Conservation (phyloP, 495 filamentous ascomycete genomes). For the Aspergillus saccharolyticus region DNA sequence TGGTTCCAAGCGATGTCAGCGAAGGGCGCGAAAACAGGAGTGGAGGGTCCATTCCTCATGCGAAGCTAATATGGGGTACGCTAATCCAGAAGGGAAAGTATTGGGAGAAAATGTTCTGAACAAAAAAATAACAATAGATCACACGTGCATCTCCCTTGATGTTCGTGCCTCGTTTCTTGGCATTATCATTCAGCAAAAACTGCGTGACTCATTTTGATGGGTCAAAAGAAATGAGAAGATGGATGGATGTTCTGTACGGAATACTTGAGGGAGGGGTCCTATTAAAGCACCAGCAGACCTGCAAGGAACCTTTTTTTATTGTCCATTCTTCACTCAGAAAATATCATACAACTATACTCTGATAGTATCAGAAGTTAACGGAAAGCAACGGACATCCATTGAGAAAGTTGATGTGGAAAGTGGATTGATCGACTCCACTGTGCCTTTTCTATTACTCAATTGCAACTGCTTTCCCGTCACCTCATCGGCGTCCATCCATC, state of each 20-base stretch:
- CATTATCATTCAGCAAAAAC: too few species aligned
- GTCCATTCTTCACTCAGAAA: too few species aligned
- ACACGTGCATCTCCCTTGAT: background rate
- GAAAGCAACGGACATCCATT: background rate
- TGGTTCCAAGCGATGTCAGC: background rate
- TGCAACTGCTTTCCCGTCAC: background rate
- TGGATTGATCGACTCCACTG: background rate
- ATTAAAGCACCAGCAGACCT: too few species aligned
- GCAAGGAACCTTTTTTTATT: background rate
- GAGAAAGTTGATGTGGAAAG: background rate
- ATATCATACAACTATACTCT: too few species aligned
- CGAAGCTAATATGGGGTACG: background rate
- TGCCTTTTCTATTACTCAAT: constrained; percentile 2
- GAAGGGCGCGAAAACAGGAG: background rate
- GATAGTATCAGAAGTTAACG: background rate
- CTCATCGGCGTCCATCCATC: background rate
- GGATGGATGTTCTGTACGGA: too few species aligned
- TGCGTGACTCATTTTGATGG: background rate
- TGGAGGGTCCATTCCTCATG: background rate
- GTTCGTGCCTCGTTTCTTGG: background rate
- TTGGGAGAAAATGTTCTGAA: too few species aligned
- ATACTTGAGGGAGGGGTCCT: too few species aligned
- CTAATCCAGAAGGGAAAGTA: background rate
- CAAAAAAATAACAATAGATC: too few species aligned
- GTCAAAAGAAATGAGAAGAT: background rate